Conservation (phyloP, 768 basidiomycete species). For the Boletus rubescentipes region DNA sequence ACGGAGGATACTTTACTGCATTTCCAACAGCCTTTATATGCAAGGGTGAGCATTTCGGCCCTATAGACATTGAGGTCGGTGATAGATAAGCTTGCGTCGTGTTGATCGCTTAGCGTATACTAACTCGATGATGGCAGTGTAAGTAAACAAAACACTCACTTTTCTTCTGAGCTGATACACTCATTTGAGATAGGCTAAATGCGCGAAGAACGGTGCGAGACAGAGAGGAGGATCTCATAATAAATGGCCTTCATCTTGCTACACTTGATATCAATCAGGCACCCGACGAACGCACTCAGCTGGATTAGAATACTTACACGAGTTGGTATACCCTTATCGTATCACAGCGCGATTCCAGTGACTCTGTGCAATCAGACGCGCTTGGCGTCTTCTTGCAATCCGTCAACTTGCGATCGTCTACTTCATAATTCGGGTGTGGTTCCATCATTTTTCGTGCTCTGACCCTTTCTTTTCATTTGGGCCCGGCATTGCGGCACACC, state of each 20-base stretch:
- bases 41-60: neutral
- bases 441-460: too few species aligned
- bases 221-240: neutral
- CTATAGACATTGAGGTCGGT: too few species aligned
- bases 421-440: too few species aligned
- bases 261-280: slow-evolving; percentile 5
- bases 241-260: neutral
- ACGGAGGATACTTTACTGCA: neutral
- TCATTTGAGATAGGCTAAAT: slow-evolving; percentile 6
- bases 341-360: too few species aligned
- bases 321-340: too few species aligned
- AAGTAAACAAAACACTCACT: neutral
- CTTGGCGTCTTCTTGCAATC: too few species aligned
- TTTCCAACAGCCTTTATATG: slow-evolving; percentile 1
- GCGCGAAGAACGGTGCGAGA: slow-evolving; percentile 6
- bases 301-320: too few species aligned
- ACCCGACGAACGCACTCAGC: too few species aligned
- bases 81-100: neutral
- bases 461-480: too few species aligned
- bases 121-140: slow-evolving; percentile 19
- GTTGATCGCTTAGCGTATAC: slow-evolving; percentile 1
- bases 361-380: too few species aligned
- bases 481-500: too few species aligned
- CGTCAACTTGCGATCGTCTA: too few species aligned
- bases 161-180: neutral